Evolutionary conservation across 2,329 filamentous ascomycete genomes (phyloP).

Genomic region (Colletotrichum cuscutae): DNA sequence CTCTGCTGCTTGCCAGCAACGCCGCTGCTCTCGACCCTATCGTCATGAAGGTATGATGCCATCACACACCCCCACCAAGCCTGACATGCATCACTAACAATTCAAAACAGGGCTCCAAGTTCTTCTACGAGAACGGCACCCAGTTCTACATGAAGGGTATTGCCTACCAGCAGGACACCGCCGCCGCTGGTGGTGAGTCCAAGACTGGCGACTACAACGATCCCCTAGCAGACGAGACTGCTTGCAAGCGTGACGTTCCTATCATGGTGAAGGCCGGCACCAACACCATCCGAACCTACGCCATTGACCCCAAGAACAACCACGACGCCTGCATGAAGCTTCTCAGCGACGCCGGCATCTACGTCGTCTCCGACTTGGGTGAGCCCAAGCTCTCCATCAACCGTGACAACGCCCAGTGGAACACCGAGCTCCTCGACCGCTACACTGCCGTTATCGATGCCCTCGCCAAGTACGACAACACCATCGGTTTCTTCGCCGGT

Average conservation of each 20-base stretch:
- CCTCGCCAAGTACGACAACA: slow-evolving; percentile 86
- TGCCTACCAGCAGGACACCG: slow-evolving; percentile 89
- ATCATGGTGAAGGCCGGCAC: slow-evolving; percentile 81
- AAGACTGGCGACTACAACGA: slow-evolving; percentile 74
- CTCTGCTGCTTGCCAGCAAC: slow-evolving; percentile 53
- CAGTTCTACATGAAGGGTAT: slow-evolving; percentile 88
- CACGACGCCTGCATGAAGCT: slow-evolving; percentile 88
- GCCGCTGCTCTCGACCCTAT: slow-evolving; percentile 65
- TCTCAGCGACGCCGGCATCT: slow-evolving; percentile 88
- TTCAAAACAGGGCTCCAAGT: slow-evolving; percentile 74
- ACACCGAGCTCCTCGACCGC: slow-evolving; percentile 78
- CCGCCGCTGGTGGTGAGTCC: slow-evolving; percentile 62
- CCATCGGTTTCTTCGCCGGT: slow-evolving; percentile 97
- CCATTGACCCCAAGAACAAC: slow-evolving; percentile 81
- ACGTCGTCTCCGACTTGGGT: slow-evolving; percentile 90
- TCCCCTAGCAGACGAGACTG: slow-evolving; percentile 77
- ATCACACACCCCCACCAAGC: background rate
- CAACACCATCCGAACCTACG: slow-evolving; percentile 96
- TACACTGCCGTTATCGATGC: slow-evolving; percentile 88
- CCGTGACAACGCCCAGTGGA: slow-evolving; percentile 82
- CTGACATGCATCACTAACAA: slow-evolving; percentile 1
- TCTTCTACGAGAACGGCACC: slow-evolving; percentile 83
- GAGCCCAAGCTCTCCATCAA: slow-evolving; percentile 87
- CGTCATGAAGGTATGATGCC: slow-evolving; percentile 71
- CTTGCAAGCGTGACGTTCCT: slow-evolving; percentile 88